These are phyloP conservation scores for Vaccinium vitisidaea DNA, from an alignment of 148 eudicot genomes.

Conservation along the genomic window DNA sequence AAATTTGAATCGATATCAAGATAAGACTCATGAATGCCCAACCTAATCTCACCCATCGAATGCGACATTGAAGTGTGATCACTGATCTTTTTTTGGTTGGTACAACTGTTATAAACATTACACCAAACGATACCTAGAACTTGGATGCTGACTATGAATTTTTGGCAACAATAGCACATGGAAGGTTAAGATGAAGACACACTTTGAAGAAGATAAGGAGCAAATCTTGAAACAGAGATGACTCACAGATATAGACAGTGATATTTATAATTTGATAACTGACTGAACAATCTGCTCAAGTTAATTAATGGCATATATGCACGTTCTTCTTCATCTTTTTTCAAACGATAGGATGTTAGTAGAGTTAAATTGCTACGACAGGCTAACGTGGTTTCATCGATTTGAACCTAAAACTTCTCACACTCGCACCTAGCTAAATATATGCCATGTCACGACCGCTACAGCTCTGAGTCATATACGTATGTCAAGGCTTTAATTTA, in stretches of 20 bases:
- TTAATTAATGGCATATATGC: too few relatives aligned
- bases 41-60: not conserved
- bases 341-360: too few relatives aligned
- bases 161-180: not conserved
- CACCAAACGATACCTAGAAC: not conserved
- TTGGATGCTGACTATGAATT: not conserved
- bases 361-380: too few relatives aligned
- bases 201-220: not conserved
- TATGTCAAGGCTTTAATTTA: too few relatives aligned
- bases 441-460: too few relatives aligned
- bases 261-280: not conserved
- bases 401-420: too few relatives aligned
- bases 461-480: too few relatives aligned
- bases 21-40: not conserved
- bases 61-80: not conserved
- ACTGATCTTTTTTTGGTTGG: not conserved
- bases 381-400: too few relatives aligned
- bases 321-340: too few relatives aligned
- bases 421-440: too few relatives aligned
- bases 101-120: not conserved
- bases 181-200: not conserved
- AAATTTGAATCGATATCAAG: not conserved
- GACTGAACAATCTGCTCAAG: not conserved
- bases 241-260: not conserved
- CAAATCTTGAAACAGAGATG: not conserved